A percentile compares a stretch with the other conserved stretches of the same genome.
Conservation (phyloP, 768 basidiomycete genomes). For the Lactarius psammicola region DNA sequence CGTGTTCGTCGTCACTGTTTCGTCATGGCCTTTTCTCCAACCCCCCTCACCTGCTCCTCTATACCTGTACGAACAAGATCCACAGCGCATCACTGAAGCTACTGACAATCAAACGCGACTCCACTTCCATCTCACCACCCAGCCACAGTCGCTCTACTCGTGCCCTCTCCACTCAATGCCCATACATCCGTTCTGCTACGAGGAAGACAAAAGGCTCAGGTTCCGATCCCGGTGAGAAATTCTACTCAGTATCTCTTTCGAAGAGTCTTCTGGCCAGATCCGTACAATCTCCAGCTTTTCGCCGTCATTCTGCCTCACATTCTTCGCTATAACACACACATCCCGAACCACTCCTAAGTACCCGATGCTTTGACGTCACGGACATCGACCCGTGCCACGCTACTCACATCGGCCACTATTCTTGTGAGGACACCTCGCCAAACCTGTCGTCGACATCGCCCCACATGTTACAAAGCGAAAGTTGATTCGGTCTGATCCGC, state of each 20-base stretch:
- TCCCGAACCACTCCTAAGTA: conserved; percentile 57
- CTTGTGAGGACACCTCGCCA: neutral
- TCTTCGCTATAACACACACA: conserved; percentile 55
- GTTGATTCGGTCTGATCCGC: conserved; percentile 25
- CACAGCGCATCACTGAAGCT: conserved; percentile 57
- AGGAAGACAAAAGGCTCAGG: neutral
- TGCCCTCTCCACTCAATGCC: conserved; percentile 82
- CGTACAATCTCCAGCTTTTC: conserved; percentile 66
- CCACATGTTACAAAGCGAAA: neutral
- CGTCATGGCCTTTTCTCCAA: conserved; percentile 6
- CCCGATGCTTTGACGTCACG: conserved; percentile 58
- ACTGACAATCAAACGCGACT: conserved; percentile 52
- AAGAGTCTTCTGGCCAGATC: conserved; percentile 42
- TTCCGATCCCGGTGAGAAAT: conserved; percentile 37
- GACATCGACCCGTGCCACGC: conserved; percentile 61
- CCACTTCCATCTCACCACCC: conserved; percentile 51
- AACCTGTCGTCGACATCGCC: conserved; percentile 7
- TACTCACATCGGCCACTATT: conserved; percentile 53
- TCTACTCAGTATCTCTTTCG: conserved; percentile 62
- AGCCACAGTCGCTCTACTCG: conserved; percentile 63
- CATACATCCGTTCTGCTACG: conserved; percentile 37
- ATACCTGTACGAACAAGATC: conserved; percentile 48
- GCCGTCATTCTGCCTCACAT: conserved; percentile 66
- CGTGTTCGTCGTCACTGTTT: conserved; percentile 22
- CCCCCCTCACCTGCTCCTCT: conserved; percentile 12